Evolutionary conservation across 2,329 filamentous ascomycete species (phyloP).

Genomic region (Eurotiales sp.): DNA sequence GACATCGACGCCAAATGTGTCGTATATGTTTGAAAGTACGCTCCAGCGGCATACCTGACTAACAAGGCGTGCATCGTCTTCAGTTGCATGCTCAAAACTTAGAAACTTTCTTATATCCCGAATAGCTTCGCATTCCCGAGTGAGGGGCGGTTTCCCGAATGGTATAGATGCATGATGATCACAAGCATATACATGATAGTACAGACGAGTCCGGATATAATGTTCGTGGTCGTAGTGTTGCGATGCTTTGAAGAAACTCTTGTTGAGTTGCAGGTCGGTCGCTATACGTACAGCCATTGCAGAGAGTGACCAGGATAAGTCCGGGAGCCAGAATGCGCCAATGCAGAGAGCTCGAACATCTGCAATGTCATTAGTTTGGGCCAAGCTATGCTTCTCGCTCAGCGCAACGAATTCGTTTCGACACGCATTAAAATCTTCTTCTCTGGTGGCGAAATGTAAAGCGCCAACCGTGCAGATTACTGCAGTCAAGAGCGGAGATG

Average conservation of each 20-base stretch:
- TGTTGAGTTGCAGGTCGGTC: constrained; percentile 23
- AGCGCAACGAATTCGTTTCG: constrained; percentile 1
- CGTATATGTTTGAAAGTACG: constrained; percentile 28
- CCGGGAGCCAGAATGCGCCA: constrained; percentile 37
- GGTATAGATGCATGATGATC: constrained; percentile 35
- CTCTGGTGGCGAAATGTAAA: neutral
- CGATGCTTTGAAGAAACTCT: constrained; percentile 22
- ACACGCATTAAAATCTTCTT: neutral
- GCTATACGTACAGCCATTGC: constrained; percentile 22
- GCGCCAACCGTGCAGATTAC: constrained; percentile 1
- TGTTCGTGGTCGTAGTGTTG: constrained; percentile 20
- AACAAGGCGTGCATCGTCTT: constrained; percentile 31
- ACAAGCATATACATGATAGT: constrained; percentile 35
- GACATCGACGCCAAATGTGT: constrained; percentile 31
- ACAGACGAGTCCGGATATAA: constrained; percentile 24
- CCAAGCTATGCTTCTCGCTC: neutral
- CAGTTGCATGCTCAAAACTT: constrained; percentile 27
- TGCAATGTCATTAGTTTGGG: neutral
- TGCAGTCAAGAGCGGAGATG: neutral
- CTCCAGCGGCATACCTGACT: constrained; percentile 34
- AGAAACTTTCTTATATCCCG: constrained; percentile 25
- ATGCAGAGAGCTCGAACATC: constrained; percentile 32
- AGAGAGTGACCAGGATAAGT: constrained; percentile 20
- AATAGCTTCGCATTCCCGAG: constrained; percentile 32
- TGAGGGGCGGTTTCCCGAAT: constrained; percentile 34